Evolutionary conservation across 345 rosid species (phyloP).

Genomic region (Citrus hindsii): DNA sequence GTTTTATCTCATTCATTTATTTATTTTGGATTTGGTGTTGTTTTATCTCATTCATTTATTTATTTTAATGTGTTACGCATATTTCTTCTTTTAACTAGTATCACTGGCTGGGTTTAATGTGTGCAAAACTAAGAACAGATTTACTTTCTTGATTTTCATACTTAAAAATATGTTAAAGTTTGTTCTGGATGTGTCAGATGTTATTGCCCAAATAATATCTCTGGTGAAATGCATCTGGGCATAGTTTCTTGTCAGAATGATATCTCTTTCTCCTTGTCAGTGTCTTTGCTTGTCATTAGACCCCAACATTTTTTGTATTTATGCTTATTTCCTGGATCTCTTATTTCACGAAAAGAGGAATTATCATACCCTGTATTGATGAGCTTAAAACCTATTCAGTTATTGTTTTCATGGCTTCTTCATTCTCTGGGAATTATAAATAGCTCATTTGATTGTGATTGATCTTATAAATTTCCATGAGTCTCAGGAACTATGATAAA

Average conservation of each 20-base stretch:
- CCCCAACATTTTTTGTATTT: neutral
- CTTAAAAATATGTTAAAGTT: neutral
- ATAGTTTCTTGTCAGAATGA: neutral
- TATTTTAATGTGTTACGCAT: neutral
- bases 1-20: neutral
- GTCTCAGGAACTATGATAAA: conserved; percentile 47
- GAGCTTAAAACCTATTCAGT: neutral
- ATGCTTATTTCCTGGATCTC: neutral
- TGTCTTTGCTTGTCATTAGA: neutral
- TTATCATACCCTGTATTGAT: neutral
- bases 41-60: neutral
- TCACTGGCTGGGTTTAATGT: neutral
- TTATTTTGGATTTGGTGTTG: neutral
- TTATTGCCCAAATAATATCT: neutral
- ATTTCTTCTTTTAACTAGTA: neutral
- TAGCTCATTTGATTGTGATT: neutral
- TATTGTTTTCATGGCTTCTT: neutral
- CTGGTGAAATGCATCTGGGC: neutral
- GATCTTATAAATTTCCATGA: conserved; percentile 18
- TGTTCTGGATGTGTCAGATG: neutral
- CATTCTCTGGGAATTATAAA: neutral
- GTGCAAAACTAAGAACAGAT: neutral
- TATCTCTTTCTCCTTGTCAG: neutral
- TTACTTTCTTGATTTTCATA: neutral
- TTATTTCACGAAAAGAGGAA: neutral